A percentile compares a stretch with the other conserved stretches of the same genome.
phyloP scores from a whole-genome alignment of 306 rosid genomes.

The Aeschynomene evenia region DNA sequence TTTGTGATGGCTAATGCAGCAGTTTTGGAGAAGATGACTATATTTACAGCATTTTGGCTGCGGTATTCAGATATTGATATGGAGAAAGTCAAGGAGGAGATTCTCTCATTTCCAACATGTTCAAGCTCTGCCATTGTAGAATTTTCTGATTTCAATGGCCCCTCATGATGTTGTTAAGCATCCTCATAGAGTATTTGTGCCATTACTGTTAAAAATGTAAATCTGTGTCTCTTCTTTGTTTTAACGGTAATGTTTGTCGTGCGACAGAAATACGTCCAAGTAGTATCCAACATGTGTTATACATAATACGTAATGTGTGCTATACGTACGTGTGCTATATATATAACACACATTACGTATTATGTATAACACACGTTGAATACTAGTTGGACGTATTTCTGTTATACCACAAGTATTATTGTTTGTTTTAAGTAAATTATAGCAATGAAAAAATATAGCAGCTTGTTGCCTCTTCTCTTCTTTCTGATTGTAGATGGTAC shows the following conservation, averaged over 20 bases:
- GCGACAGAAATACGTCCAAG: too few species aligned
- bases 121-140: slow-evolving; percentile 19
- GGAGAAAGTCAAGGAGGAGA: slow-evolving; percentile 32
- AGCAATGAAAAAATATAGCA: neutral
- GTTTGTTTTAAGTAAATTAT: too few species aligned
- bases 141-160: slow-evolving; percentile 12
- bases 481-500: too few species aligned
- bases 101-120: slow-evolving; percentile 34
- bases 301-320: too few species aligned
- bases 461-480: too few species aligned
- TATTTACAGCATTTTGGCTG: slow-evolving; percentile 30
- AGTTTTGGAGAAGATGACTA: slow-evolving; percentile 28
- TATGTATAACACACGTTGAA: too few species aligned
- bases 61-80: slow-evolving; percentile 28
- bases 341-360: too few species aligned
- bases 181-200: neutral
- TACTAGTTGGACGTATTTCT: too few species aligned
- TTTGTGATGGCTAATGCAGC: slow-evolving; percentile 32
- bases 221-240: neutral
- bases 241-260: too few species aligned
- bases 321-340: too few species aligned
- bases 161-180: slow-evolving; percentile 13
- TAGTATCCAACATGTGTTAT: too few species aligned
- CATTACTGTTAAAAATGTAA: neutral
- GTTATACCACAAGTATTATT: too few species aligned